phyloP scores from a whole-genome alignment of 129 eudicot species.

The Logfia minima region DNA sequence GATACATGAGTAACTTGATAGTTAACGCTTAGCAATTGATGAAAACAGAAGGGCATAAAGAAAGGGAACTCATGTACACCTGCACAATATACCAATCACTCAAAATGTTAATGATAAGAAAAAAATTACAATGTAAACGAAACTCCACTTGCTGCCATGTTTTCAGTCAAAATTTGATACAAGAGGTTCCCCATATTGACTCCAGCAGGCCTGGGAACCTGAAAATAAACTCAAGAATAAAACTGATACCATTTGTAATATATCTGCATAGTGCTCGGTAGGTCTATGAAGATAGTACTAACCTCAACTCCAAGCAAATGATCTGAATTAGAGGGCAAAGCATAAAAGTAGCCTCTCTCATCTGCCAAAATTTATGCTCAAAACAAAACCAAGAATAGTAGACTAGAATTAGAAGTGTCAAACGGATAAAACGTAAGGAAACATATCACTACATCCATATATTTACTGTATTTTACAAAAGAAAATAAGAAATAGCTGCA shows the following conservation, averaged over 20 bases:
- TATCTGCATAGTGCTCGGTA: neutral
- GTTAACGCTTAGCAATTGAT: slow-evolving; percentile 78
- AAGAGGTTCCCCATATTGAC: slow-evolving; percentile 49
- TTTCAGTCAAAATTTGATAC: slow-evolving; percentile 69
- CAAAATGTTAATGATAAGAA: slow-evolving; percentile 11
- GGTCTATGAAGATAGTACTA: slow-evolving; percentile 18
- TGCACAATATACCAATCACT: slow-evolving; percentile 35
- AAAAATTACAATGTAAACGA: neutral
- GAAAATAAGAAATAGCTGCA: neutral
- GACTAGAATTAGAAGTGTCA: neutral
- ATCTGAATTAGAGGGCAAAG: slow-evolving; percentile 77
- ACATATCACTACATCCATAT: neutral
- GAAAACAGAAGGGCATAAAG: slow-evolving; percentile 88
- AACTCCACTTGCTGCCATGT: slow-evolving; percentile 65
- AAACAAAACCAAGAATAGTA: slow-evolving; percentile 12
- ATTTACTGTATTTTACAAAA: too few relatives aligned
- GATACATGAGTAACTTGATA: slow-evolving; percentile 11
- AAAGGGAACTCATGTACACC: slow-evolving; percentile 83
- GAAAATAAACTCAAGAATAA: slow-evolving; percentile 21
- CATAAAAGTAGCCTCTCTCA: slow-evolving; percentile 83
- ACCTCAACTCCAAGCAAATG: slow-evolving; percentile 83
- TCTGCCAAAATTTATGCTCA: slow-evolving; percentile 45
- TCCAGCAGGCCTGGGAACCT: slow-evolving; percentile 57
- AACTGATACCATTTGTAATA: neutral
- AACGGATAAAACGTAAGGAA: neutral